phyloP scores from a whole-genome alignment of 2,329 filamentous ascomycete species.

The Penicillium griseofulvum region DNA sequence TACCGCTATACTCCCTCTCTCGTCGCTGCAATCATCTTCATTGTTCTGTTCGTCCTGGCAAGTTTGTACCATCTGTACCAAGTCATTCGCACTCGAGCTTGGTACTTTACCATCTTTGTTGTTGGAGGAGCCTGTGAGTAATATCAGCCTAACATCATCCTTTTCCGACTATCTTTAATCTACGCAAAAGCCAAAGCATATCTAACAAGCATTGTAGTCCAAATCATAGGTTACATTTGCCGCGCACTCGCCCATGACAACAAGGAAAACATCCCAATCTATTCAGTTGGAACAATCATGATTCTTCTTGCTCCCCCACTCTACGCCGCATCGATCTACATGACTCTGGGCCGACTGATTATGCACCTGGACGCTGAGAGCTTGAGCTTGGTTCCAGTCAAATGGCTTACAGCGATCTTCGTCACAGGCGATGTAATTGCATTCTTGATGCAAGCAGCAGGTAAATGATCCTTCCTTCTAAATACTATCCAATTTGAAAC shows the following conservation, averaged over 20 bases:
- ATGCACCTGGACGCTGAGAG: conserved; percentile 40
- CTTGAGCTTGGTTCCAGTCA: conserved; percentile 42
- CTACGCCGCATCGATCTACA: conserved; percentile 52
- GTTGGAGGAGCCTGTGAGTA: conserved; percentile 19
- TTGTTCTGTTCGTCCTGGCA: conserved; percentile 17
- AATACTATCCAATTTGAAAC: no score
- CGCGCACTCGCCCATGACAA: conserved; percentile 18
- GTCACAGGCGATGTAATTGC: conserved; percentile 49
- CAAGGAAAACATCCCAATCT: conserved; percentile 19
- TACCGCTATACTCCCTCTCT: conserved; percentile 28
- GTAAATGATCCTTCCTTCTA: not conserved
- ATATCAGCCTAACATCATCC: no score
- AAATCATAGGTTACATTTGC: conserved; percentile 18
- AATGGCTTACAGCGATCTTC: conserved; percentile 49
- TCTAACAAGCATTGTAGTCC: conserved; percentile 8
- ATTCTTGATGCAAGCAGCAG: conserved; percentile 45
- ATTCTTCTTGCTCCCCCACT: conserved; percentile 50
- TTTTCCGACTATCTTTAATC: no score
- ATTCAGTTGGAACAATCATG: conserved; percentile 45
- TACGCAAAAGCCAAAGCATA: not conserved
- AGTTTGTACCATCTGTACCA: conserved; percentile 14
- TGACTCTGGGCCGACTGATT: conserved; percentile 48
- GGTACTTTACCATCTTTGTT: conserved; percentile 16
- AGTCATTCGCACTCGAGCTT: conserved; percentile 3
- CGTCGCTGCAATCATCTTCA: conserved; percentile 22